Conservation (phyloP, 2,329 filamentous ascomycete genomes). For the Mariannaea elegans region DNA sequence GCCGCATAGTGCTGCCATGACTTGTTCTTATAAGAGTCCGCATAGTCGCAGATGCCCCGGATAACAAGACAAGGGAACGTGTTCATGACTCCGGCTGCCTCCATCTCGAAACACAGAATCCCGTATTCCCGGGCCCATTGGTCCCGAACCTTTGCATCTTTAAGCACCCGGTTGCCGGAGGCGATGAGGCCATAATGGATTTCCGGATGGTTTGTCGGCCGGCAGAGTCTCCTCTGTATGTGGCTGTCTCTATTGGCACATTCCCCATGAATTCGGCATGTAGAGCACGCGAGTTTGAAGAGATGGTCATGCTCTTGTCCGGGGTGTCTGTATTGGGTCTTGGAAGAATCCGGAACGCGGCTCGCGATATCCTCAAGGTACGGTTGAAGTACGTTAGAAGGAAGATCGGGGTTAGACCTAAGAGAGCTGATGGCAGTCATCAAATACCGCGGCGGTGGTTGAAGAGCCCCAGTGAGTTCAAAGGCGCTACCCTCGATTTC, state of each 20-base stretch:
- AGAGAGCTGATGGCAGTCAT: conserved; percentile 16
- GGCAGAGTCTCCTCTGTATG: not conserved
- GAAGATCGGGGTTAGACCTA: conserved; percentile 8
- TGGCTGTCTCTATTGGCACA: not conserved
- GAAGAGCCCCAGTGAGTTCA: conserved; percentile 1
- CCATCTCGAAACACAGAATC: conserved; percentile 22
- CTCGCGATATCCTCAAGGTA: not conserved
- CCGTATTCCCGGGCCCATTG: not conserved
- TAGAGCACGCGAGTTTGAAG: not conserved
- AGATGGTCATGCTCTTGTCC: conserved; percentile 7
- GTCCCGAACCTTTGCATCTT: not conserved
- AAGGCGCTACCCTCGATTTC: not conserved
- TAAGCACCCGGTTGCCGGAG: conserved; percentile 2
- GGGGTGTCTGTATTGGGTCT: not conserved
- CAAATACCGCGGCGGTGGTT: conserved; percentile 4
- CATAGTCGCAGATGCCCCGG: conserved; percentile 23
- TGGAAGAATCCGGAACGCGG: not conserved
- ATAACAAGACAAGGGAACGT: conserved; percentile 17
- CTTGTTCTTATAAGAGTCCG: conserved; percentile 15
- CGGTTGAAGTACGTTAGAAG: conserved; percentile 1
- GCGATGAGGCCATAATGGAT: conserved; percentile 12
- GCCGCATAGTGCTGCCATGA: conserved; percentile 13
- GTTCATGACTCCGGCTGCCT: too few species aligned
- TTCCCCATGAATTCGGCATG: not conserved
- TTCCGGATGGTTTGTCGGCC: not conserved